Conservation (phyloP, 169 alveolate genomes). For the Plasmodium inui region DNA sequence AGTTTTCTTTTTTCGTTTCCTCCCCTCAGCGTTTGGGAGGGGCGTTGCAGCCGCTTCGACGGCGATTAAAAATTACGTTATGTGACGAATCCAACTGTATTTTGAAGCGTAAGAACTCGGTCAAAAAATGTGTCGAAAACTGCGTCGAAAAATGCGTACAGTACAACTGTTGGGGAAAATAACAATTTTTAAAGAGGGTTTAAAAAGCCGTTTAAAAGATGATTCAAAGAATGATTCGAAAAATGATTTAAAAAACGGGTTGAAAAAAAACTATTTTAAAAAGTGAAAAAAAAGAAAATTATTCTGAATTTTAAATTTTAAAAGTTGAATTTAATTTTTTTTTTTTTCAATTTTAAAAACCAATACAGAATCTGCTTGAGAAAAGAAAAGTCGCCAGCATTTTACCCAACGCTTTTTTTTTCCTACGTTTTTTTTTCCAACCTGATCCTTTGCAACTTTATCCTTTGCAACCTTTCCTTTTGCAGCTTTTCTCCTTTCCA, state of each 20-base stretch:
- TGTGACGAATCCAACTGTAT: background rate
- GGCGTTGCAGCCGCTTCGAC: background rate
- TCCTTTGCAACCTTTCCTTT: background rate
- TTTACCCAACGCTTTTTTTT: too few species aligned
- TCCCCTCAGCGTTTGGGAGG: background rate
- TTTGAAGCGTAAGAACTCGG: background rate
- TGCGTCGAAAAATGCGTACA: background rate
- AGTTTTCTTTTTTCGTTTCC: background rate
- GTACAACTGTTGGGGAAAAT: background rate
- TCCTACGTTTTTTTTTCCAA: too few species aligned
- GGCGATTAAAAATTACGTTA: background rate
- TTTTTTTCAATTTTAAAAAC: background rate
- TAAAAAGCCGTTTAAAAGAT: background rate
- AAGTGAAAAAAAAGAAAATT: background rate
- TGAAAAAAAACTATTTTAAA: background rate
- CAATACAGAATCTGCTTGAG: background rate
- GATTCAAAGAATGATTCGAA: background rate
- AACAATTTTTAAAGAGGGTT: background rate
- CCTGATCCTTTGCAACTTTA: too few species aligned
- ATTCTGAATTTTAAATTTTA: background rate
- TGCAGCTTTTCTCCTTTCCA: background rate
- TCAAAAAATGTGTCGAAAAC: background rate
- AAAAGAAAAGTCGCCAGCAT: too few species aligned
- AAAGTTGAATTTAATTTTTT: background rate
- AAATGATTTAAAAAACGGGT: background rate